Evolutionary conservation across 768 basidiomycete species (phyloP).

Genomic region (Rhizopogon salebrosus): DNA sequence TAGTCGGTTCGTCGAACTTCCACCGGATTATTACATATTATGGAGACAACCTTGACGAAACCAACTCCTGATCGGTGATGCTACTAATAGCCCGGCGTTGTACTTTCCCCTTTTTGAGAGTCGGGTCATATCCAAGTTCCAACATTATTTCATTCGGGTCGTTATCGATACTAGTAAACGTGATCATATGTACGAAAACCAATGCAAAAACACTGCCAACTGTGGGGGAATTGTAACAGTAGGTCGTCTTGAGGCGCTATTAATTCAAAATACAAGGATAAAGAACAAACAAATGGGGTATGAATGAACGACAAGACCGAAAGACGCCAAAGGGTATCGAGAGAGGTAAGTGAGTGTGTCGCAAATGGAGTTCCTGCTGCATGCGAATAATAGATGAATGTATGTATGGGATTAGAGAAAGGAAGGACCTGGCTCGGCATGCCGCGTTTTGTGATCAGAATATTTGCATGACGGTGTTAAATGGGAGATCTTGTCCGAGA

Average conservation of each 20-base stretch:
- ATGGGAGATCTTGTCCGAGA: slow-evolving; percentile 17
- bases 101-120: not conserved
- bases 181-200: not conserved
- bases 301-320: too few species aligned
- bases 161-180: not conserved
- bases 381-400: not conserved
- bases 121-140: not conserved
- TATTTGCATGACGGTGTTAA: slow-evolving; percentile 1
- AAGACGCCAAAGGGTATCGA: not conserved
- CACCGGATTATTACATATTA: too few species aligned
- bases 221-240: not conserved
- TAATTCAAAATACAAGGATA: not conserved
- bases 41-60: too few species aligned
- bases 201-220: not conserved
- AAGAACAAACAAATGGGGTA: not conserved
- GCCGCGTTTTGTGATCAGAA: not conserved
- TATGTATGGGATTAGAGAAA: not conserved
- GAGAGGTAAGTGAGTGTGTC: not conserved
- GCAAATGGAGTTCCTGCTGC: not conserved
- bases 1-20: not conserved
- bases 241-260: not conserved
- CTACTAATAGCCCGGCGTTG: too few species aligned
- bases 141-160: not conserved
- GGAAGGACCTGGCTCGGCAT: not conserved
- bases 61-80: too few species aligned